Base-by-base conservation (phyloP, 352 stramenopile species). In the Pythium graminicola region DNA sequence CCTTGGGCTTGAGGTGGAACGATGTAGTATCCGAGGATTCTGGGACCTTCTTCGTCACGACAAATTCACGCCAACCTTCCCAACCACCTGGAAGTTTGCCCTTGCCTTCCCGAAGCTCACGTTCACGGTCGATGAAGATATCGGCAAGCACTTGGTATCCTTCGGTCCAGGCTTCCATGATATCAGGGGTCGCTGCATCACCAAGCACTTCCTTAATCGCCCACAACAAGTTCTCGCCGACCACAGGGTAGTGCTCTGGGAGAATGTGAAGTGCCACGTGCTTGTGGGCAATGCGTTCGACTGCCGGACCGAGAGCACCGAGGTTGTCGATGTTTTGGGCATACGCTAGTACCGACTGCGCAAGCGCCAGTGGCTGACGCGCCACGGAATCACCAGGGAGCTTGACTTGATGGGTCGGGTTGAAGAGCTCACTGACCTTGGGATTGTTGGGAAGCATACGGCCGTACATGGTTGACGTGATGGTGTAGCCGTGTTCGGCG, bases 201-300 rank as follows among this genome's bases (percentile, higher is more conserved):
- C 58, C 56, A 0, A 88, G 62, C 1, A 86, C 71, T 2, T 62
- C 49, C 51, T 77, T 83, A 46, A 88, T 88, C 35, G 73, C 70
- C 10, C 48, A 54, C 8, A 88, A 60, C 19, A 88, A 44, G 46
- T 73, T 78, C 10, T 67, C 62, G 23, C 75, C 72, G 29, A 88
- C 74, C 56, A 88, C 73, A 7, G 60, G 69, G 54, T 88, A 88
- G 67, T 88, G 77, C 39, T 85, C 74, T n/a, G 74, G 66, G 23
- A 72, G 57, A 46, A 88, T 77, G 48, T 82, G 50, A 3, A 88
- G 64, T 28, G 70, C 72, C 40, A 78, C 69, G 62, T 86, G 77
- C 50, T 84, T 81, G 45, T 81, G 60, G 11, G 75, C 71, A 49
- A 88, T 88, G 38, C 71, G 73, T 11, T 64, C 61, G 17, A 88